Conservation (phyloP, 1,284 basidiomycete genomes). For the Heliocybe sulcata region DNA sequence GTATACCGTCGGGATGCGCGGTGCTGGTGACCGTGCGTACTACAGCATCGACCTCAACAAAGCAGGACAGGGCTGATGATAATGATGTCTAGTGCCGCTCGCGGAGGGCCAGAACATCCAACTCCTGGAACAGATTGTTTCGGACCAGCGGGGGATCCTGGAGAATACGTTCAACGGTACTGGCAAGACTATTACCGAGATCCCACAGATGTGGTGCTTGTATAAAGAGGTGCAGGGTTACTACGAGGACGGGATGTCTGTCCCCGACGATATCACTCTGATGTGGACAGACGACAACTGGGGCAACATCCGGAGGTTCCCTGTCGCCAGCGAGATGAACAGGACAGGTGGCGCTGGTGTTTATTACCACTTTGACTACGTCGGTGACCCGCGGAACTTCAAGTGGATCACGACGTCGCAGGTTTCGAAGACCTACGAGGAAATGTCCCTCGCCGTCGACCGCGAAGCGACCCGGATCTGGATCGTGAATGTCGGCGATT, state of each 20-base stretch:
- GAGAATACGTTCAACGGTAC: slow-evolving; percentile 37
- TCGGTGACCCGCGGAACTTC: slow-evolving; percentile 49
- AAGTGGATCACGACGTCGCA: slow-evolving; percentile 49
- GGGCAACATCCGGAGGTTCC: slow-evolving; percentile 55
- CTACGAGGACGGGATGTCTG: slow-evolving; percentile 52
- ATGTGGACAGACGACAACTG: slow-evolving; percentile 61
- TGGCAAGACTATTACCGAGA: slow-evolving; percentile 35
- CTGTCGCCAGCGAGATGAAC: slow-evolving; percentile 41
- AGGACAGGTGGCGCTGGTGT: slow-evolving; percentile 60
- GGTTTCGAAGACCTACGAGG: slow-evolving; percentile 38
- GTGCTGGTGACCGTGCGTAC: slow-evolving; percentile 46
- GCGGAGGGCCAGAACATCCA: slow-evolving; percentile 39
- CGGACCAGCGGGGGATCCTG: slow-evolving; percentile 59
- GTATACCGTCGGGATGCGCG: slow-evolving; percentile 62
- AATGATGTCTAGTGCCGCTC: slow-evolving; percentile 36
- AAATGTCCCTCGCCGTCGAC: slow-evolving; percentile 53
- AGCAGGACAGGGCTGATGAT: neutral
- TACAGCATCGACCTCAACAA: no score
- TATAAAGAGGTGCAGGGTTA: slow-evolving; percentile 70
- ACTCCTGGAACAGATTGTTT: slow-evolving; percentile 48
- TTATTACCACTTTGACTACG: slow-evolving; percentile 58
- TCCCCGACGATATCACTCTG: slow-evolving; percentile 48
- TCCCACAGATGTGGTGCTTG: slow-evolving; percentile 62
- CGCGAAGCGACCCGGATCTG: slow-evolving; percentile 50
- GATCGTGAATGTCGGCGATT: slow-evolving; percentile 62